Conservation (phyloP, 768 basidiomycete species). For the Tylopilus subfusipes region DNA sequence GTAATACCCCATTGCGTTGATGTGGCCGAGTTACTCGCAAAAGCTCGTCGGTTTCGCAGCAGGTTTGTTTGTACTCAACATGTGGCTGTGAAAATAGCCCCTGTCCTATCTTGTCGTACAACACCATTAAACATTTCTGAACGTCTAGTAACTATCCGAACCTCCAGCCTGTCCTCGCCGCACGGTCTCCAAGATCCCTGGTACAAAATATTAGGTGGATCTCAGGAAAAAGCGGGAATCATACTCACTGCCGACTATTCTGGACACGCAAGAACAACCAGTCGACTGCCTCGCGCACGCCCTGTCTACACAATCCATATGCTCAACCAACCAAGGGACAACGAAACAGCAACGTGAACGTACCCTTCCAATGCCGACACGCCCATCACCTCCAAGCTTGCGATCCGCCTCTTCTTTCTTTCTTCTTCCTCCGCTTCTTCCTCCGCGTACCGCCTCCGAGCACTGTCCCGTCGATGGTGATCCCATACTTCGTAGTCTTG, state of each 20-base stretch:
- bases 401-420: slow-evolving; percentile 52
- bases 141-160: neutral
- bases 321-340: neutral
- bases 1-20: no score
- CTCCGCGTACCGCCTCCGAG: slow-evolving; percentile 50
- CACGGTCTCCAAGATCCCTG: slow-evolving; percentile 21
- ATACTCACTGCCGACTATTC: slow-evolving; percentile 66
- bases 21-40: no score
- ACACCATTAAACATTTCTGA: neutral
- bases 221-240: neutral
- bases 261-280: slow-evolving; percentile 95
- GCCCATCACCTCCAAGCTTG: slow-evolving; percentile 86
- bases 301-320: slow-evolving; percentile 54
- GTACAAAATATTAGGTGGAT: neutral
- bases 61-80: slow-evolving; percentile 7
- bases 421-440: slow-evolving; percentile 45
- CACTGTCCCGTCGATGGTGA: slow-evolving; percentile 68
- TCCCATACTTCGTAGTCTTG: slow-evolving; percentile 89
- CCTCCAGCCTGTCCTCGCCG: slow-evolving; percentile 10
- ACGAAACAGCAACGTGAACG: slow-evolving; percentile 12
- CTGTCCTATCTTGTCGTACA: neutral
- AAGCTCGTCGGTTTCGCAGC: neutral
- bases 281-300: slow-evolving; percentile 85
- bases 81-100: slow-evolving; percentile 14
- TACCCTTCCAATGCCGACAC: slow-evolving; percentile 90